These are phyloP conservation scores for Suhomyces kilbournensis DNA, from an alignment of 805 yeast genomes.

Conservation along the genomic window DNA sequence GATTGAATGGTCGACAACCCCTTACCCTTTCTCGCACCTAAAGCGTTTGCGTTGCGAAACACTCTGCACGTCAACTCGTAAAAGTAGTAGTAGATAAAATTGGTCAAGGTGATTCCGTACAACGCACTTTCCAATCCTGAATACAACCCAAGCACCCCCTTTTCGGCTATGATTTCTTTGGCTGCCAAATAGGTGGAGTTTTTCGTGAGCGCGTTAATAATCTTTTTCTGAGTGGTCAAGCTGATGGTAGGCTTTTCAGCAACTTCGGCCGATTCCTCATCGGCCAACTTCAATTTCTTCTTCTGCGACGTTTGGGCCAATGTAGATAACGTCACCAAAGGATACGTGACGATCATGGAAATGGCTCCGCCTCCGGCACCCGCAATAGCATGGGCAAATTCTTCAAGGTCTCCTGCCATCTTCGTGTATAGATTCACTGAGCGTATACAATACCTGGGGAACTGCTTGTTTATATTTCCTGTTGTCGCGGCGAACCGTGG, in stretches of 20 bases:
- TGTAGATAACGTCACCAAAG: slow-evolving; percentile 82
- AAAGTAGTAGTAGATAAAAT: slow-evolving; percentile 86
- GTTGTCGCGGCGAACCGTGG: slow-evolving; percentile 10
- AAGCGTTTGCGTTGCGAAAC: slow-evolving; percentile 36
- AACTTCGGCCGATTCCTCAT: slow-evolving; percentile 5
- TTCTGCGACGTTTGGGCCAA: slow-evolving; percentile 71
- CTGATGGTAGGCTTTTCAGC: slow-evolving; percentile 5
- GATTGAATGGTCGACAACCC: slow-evolving; percentile 64
- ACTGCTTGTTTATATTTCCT: slow-evolving; percentile 1
- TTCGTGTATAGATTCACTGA: not conserved
- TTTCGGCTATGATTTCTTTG: slow-evolving; percentile 46
- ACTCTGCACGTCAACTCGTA: slow-evolving; percentile 66
- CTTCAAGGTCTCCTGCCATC: slow-evolving; percentile 37
- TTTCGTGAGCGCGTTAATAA: slow-evolving; percentile 13
- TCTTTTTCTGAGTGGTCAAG: slow-evolving; percentile 14
- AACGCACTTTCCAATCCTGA: slow-evolving; percentile 87
- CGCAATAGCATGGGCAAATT: slow-evolving; percentile 83
- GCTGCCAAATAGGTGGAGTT: slow-evolving; percentile 27
- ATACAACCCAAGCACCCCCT: slow-evolving; percentile 69
- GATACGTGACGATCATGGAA: slow-evolving; percentile 84
- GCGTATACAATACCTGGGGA: not conserved
- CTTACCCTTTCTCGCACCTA: slow-evolving; percentile 20
- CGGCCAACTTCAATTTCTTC: slow-evolving; percentile 18
- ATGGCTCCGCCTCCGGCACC: slow-evolving; percentile 94
- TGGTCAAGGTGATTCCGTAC: slow-evolving; percentile 80